These are phyloP conservation scores for Ceratobasidium sp. DNA, from an alignment of 1,284 basidiomycete genomes.

Conservation along the genomic window DNA sequence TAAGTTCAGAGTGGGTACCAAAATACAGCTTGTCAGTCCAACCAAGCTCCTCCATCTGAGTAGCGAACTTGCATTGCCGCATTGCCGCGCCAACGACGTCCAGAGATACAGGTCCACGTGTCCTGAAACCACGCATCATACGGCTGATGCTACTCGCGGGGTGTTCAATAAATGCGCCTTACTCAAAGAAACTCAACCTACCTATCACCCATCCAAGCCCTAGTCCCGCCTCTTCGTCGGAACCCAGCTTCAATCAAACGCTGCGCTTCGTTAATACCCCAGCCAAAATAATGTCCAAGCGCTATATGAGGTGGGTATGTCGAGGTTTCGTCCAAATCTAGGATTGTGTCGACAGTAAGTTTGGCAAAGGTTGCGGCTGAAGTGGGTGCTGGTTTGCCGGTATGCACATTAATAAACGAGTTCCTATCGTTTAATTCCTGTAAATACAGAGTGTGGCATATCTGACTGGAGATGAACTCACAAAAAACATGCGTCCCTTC, in stretches of 20 bases:
- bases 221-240: slow-evolving; percentile 26
- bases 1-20: slow-evolving; percentile 22
- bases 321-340: slow-evolving; percentile 32
- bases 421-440: neutral
- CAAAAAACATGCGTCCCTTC: slow-evolving; percentile 35
- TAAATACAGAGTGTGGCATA: neutral
- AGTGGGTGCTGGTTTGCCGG: slow-evolving; percentile 24
- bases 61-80: slow-evolving; percentile 36
- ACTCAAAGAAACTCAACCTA: neutral
- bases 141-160: slow-evolving; percentile 25
- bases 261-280: slow-evolving; percentile 37
- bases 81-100: slow-evolving; percentile 35
- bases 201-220: slow-evolving; percentile 44
- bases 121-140: slow-evolving; percentile 33
- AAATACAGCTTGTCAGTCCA: slow-evolving; percentile 40
- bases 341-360: slow-evolving; percentile 34
- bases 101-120: slow-evolving; percentile 11
- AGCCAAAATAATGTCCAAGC: slow-evolving; percentile 40
- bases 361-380: slow-evolving; percentile 31
- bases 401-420: slow-evolving; percentile 35
- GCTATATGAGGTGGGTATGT: slow-evolving; percentile 29
- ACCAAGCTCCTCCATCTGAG: slow-evolving; percentile 40
- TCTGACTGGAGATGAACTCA: neutral
- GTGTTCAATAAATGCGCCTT: neutral
- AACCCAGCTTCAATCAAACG: slow-evolving; percentile 41